Base-by-base conservation (phyloP, 2,329 filamentous ascomycete genomes). In the Pseudocercospora eumusae region DNA sequence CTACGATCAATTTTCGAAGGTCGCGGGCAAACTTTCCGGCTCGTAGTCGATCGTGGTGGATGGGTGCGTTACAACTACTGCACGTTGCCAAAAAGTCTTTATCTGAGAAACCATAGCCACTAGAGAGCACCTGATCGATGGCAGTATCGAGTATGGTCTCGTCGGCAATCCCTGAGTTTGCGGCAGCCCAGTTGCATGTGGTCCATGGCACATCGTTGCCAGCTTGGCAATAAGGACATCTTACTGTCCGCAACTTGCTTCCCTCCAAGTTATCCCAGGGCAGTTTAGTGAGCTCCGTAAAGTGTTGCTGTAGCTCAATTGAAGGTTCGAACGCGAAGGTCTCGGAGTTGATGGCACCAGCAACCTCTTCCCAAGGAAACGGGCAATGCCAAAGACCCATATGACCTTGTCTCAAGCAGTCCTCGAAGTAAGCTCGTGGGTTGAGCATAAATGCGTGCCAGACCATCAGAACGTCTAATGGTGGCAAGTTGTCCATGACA, bases 391-490 rank as follows among this genome's bases (percentile, higher is more conserved):
- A 92, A 3, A 83, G 68, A 2, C 84, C 73, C 27, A 83, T 77
- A 60, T 80, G 78, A 0, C 84, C 85, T 27, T 79, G 75, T 7
- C 88, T 82, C 59, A 92, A 78, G 69, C 86, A 87, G 71, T 93
- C 90, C 69, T 93, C 89, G 3, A 92, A 82, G 71, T 87, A 93
- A n/a, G 79, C 80, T 44, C 88, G 81, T 0, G 90, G 90, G 68
- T 92, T 93, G 2, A 93, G 83, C 84, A 91, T 88, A 70, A 91
- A 90, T 0, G 88, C 79, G 74, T 93, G 90, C 87, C 88, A 90
- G 0, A 93, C 86, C 88, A 93, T 90, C 20, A 92, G 75, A 0
- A 93, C 84, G 75, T 93, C 90, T 81, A 74, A 20, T 15, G 77
- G 74, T 40, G 68, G 69, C 58, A 69, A 55, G 27, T 63, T 66